phyloP scores from a whole-genome alignment of 176 grass and related monocot genomes.

The Triticum turgidum region DNA sequence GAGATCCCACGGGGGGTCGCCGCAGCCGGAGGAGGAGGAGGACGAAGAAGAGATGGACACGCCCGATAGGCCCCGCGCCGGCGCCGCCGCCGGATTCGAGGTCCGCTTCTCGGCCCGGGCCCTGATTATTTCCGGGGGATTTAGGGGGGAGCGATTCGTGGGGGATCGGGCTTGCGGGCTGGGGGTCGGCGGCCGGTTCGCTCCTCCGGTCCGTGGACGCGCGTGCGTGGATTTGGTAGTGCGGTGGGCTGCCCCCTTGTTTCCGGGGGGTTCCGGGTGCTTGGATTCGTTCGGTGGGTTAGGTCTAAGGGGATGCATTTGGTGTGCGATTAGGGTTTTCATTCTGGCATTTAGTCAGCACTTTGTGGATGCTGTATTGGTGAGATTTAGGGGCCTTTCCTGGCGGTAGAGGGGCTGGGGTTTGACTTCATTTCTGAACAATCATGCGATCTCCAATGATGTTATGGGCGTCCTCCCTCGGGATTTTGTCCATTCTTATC shows the following conservation, averaged over 20 bases:
- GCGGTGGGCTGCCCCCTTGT: background rate
- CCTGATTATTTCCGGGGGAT: background rate
- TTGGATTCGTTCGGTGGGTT: background rate
- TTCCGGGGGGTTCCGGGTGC: background rate
- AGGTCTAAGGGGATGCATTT: background rate
- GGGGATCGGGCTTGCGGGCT: background rate
- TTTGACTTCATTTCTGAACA: background rate
- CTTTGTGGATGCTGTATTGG: background rate
- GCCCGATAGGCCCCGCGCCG: slow-evolving; percentile 58
- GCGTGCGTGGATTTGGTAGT: background rate
- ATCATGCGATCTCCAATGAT: too few species aligned
- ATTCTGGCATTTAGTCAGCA: background rate
- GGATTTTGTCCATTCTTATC: background rate
- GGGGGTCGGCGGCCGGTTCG: background rate
- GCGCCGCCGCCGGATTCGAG: slow-evolving; percentile 33
- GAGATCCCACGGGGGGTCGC: slow-evolving; percentile 21
- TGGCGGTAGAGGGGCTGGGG: background rate
- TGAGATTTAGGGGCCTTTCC: background rate
- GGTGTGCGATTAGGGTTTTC: slow-evolving; percentile 27
- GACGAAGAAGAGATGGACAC: slow-evolving; percentile 51
- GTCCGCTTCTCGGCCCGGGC: background rate
- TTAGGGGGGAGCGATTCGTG: background rate
- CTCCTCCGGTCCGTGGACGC: background rate
- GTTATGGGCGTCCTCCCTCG: too few species aligned
- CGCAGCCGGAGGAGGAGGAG: background rate